A percentile compares a stretch with the other conserved stretches of the same genome.
phyloP scores from a whole-genome alignment of 805 yeast species.

The Pichia insulana region DNA sequence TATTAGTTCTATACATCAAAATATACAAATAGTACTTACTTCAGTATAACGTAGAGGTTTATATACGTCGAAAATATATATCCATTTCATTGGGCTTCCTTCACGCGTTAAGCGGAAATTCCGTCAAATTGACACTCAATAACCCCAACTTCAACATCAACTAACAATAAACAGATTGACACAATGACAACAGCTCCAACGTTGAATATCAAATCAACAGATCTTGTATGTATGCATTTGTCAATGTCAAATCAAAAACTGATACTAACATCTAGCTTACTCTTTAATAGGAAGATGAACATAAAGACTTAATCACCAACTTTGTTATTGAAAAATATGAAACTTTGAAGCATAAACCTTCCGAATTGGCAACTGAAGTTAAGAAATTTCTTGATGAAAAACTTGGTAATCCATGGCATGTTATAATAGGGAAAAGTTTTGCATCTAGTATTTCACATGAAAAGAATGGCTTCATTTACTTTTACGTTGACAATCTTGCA shows the following conservation, averaged over 20 bases:
- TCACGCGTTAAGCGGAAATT: too few relatives aligned
- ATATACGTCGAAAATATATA: too few relatives aligned
- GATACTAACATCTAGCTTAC: not conserved
- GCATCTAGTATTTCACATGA: slow-evolving; percentile 75
- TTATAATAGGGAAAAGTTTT: slow-evolving; percentile 69
- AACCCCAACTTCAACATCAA: too few relatives aligned
- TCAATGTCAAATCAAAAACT: too few relatives aligned
- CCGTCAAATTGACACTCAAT: too few relatives aligned
- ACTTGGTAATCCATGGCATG: slow-evolving; percentile 74
- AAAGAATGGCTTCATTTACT: slow-evolving; percentile 62
- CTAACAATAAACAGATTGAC: too few relatives aligned
- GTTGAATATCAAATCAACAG: slow-evolving; percentile 2
- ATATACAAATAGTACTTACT: too few relatives aligned
- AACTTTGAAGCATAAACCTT: slow-evolving; percentile 34
- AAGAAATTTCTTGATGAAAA: slow-evolving; percentile 57
- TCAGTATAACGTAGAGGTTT: too few relatives aligned
- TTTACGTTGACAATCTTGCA: slow-evolving; percentile 62
- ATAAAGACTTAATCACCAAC: slow-evolving; percentile 41
- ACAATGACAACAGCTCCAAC: not conserved
- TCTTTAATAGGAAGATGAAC: slow-evolving; percentile 37
- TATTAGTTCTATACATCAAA: too few relatives aligned
- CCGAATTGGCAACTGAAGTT: slow-evolving; percentile 56
- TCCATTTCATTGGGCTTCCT: too few relatives aligned
- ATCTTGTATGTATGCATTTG: slow-evolving; percentile 3
- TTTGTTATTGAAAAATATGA: slow-evolving; percentile 38